Conservation (phyloP, 1,284 basidiomycete species). For the Rhodotorula sp. region DNA sequence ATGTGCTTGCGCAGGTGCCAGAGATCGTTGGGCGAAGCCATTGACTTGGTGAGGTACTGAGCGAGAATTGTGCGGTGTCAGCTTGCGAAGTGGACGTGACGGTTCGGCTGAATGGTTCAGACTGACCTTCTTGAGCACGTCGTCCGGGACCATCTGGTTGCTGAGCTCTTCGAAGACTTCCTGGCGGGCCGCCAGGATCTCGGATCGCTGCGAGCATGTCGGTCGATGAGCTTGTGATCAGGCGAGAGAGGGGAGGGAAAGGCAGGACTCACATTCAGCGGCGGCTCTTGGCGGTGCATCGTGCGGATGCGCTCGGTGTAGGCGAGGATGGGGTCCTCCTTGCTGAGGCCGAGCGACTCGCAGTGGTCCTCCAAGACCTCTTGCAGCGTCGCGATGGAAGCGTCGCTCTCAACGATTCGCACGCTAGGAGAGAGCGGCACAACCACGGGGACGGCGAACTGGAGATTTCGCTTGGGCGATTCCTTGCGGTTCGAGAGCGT, state of each 20-base stretch:
- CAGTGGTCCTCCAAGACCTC: conserved; percentile 94
- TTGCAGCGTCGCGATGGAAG: conserved; percentile 83
- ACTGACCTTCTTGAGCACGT: conserved; percentile 75
- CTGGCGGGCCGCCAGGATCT: conserved; percentile 47
- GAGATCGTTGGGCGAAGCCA: conserved; percentile 78
- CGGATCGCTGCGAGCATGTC: conserved; percentile 13
- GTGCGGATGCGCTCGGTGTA: conserved; percentile 78
- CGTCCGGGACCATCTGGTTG: conserved; percentile 85
- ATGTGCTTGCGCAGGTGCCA: conserved; percentile 99
- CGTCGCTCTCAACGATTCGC: conserved; percentile 85
- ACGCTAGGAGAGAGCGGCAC: conserved; percentile 81
- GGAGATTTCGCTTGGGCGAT: conserved; percentile 83
- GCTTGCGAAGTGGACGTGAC: background rate
- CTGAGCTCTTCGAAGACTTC: conserved; percentile 89
- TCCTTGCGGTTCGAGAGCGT: conserved; percentile 85
- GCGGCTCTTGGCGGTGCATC: conserved; percentile 28
- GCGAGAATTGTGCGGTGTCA: background rate
- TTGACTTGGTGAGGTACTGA: conserved; percentile 85
- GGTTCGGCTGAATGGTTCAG: no score
- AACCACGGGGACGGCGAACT: conserved; percentile 85
- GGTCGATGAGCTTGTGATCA: background rate
- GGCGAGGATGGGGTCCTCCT: conserved; percentile 83
- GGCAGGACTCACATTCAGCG: conserved; percentile 24
- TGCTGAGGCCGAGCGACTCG: conserved; percentile 68
- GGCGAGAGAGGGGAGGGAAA: background rate